Percentiles rank a stretch among this genome's conserved stretches.
These are phyloP conservation scores for Trametes sp. DNA, from an alignment of 1,284 basidiomycete genomes.

Conservation along the genomic window DNA sequence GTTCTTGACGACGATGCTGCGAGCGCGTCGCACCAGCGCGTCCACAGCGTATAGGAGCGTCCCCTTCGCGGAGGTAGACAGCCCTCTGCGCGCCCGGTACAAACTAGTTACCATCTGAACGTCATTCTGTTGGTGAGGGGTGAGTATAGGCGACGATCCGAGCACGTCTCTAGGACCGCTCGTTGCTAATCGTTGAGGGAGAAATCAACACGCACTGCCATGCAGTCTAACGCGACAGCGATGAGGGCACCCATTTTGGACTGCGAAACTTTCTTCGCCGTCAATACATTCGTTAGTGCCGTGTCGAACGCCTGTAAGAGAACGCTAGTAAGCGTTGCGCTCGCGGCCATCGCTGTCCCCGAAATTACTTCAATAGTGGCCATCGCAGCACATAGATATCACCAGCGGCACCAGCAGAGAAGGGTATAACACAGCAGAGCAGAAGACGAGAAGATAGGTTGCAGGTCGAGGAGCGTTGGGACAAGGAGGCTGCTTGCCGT, in stretches of 20 bases:
- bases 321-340: background rate
- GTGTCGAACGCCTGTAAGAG: slow-evolving; percentile 78
- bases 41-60: slow-evolving; percentile 91
- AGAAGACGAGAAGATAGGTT: background rate
- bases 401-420: background rate
- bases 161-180: background rate
- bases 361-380: slow-evolving; percentile 27
- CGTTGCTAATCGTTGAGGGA: background rate
- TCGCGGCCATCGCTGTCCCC: background rate
- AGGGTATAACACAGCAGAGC: slow-evolving; percentile 10
- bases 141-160: slow-evolving; percentile 6
- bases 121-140: slow-evolving; percentile 63
- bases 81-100: slow-evolving; percentile 84
- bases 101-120: slow-evolving; percentile 85
- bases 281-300: slow-evolving; percentile 80
- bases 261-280: slow-evolving; percentile 82
- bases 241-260: slow-evolving; percentile 83
- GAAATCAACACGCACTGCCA: slow-evolving; percentile 63
- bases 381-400: slow-evolving; percentile 29
- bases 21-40: slow-evolving; percentile 86
- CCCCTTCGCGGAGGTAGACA: slow-evolving; percentile 73
- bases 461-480: background rate
- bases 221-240: slow-evolving; percentile 74
- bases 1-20: slow-evolving; percentile 70
- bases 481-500: slow-evolving; percentile 14